phyloP scores from a whole-genome alignment of 2,329 filamentous ascomycete species.

The Dactylellina haptotyla region DNA sequence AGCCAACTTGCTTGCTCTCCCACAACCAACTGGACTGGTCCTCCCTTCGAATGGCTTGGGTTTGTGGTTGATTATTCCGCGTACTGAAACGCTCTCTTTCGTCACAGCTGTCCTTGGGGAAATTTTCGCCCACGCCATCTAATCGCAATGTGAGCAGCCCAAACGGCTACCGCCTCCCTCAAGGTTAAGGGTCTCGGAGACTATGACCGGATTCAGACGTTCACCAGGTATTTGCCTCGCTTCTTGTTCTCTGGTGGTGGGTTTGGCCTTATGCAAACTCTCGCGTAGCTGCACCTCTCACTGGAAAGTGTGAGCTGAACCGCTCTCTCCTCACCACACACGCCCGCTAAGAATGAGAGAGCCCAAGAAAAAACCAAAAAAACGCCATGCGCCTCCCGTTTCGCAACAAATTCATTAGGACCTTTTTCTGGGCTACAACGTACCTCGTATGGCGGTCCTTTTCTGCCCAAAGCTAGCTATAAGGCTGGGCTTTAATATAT shows the following conservation, averaged over 20 bases:
- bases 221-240: slow-evolving; percentile 37
- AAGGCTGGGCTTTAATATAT: slow-evolving; percentile 31
- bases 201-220: slow-evolving; percentile 45
- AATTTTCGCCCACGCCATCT: slow-evolving; percentile 41
- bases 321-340: background rate
- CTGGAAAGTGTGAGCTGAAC: slow-evolving; percentile 38
- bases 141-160: slow-evolving; percentile 32
- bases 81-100: slow-evolving; percentile 54
- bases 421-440: background rate
- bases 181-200: slow-evolving; percentile 42
- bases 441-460: background rate
- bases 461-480: background rate
- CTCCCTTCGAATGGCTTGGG: slow-evolving; percentile 16
- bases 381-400: slow-evolving; percentile 54
- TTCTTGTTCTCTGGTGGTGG: slow-evolving; percentile 26
- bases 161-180: background rate
- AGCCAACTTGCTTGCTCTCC: slow-evolving; percentile 12
- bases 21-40: slow-evolving; percentile 23
- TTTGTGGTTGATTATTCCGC: slow-evolving; percentile 49
- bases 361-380: slow-evolving; percentile 11
- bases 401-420: slow-evolving; percentile 37
- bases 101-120: slow-evolving; percentile 47
- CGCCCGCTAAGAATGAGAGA: slow-evolving; percentile 1
- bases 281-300: slow-evolving; percentile 54
- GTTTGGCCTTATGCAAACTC: slow-evolving; percentile 52